These are phyloP conservation scores for Graphilbum fragrans DNA, from an alignment of 2,329 filamentous ascomycete species.

Conservation along the genomic window DNA sequence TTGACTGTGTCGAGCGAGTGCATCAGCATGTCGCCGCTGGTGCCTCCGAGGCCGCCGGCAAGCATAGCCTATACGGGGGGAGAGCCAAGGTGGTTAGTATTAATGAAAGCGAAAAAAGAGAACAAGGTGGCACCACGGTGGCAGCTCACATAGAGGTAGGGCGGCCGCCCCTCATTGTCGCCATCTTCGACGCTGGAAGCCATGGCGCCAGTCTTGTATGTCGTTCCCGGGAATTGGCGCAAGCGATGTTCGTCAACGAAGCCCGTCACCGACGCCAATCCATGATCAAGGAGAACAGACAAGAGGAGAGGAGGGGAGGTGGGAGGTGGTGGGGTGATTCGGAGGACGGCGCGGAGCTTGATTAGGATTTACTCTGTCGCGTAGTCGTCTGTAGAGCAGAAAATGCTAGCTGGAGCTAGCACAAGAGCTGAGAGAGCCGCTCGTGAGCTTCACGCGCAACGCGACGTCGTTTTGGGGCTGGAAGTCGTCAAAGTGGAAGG, in stretches of 20 bases:
- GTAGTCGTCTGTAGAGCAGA: too few species aligned
- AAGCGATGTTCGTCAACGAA: background rate
- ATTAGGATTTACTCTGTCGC: too few species aligned
- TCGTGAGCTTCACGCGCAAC: too few species aligned
- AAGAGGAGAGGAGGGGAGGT: background rate
- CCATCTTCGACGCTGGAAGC: constrained; percentile 22
- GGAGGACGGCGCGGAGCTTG: too few species aligned
- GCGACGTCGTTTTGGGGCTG: too few species aligned
- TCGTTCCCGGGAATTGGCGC: background rate
- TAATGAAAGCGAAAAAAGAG: constrained; percentile 9
- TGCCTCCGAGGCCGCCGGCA: constrained; percentile 84
- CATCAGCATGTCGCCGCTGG: constrained; percentile 94
- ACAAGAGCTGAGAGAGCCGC: too few species aligned
- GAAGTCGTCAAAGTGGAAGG: too few species aligned
- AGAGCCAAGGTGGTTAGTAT: background rate
- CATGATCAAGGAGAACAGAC: background rate
- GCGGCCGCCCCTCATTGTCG: constrained; percentile 45
- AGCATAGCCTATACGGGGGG: constrained; percentile 63
- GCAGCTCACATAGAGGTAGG: constrained; percentile 37
- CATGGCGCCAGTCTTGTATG: constrained; percentile 5
- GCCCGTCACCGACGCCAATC: background rate
- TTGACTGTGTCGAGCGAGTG: constrained; percentile 98
- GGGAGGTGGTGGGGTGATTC: too few species aligned
- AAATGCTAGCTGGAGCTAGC: too few species aligned
- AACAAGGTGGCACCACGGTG: background rate